Base-by-base conservation (phyloP, 1,284 basidiomycete species). In the Chiua sp. region DNA sequence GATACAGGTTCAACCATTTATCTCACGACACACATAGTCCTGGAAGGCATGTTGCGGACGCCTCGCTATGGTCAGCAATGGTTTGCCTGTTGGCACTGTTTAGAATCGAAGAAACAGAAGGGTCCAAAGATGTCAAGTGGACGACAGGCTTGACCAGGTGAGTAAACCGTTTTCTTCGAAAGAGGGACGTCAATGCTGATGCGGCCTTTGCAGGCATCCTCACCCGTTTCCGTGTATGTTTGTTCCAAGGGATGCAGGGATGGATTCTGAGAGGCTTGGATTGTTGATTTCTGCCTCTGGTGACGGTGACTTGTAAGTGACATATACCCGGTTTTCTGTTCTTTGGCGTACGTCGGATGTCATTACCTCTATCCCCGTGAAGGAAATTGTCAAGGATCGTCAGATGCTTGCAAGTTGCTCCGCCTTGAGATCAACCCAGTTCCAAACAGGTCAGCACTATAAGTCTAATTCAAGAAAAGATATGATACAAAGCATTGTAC, bases 31-130 rank as follows among this genome's bases (percentile, higher is more conserved):
- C 8, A 33, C 3, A n/a, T 49, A 69, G 61, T 52, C 62, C 71
- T 7, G 68, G 68, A 23, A 69, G 54, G 47, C 59, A 73, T 8
- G n/a, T 72, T 0, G 71, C 57, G 5, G 68, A 67, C 16, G 68
- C 66, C 2, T 73, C 68, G 11, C 11, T 72, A 20, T 70, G 69
- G 71, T 67, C 35, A 50, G 66, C 68, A 8, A 63, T 73, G 32
- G 68, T 47, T 1, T 65, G 56, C 16, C 62, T 73, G 3, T 52
- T 72, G 22, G 15, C 56, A 6, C 1, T 63, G 23, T 63, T 69
- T 52, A 50, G 35, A 20, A 62, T 72, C 30, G 66, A 60, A 42
- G 62, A 52, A 59, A 59, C 54, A 16, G 39, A 55, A 11, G 63
- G 53, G 1, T 64, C 65, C 7, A 65, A 55, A 2, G 55, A 62